Conservation (phyloP, 768 basidiomycete genomes). For the Mycena sanguinolenta region DNA sequence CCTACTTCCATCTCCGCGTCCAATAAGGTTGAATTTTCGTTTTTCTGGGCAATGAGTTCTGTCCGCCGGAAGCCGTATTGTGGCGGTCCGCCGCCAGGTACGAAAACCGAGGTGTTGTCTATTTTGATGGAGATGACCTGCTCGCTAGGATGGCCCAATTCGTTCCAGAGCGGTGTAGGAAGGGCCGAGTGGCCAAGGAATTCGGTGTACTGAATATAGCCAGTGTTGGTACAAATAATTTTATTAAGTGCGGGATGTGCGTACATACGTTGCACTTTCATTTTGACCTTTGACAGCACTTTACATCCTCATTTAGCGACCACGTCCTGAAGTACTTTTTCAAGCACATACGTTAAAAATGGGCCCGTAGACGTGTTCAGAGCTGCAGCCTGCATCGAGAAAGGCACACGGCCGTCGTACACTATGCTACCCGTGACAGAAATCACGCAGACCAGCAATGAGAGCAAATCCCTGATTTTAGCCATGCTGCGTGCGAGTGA, state of each 20-base stretch:
- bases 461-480: not conserved
- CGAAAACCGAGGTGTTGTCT: constrained; percentile 70
- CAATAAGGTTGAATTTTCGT: constrained; percentile 53
- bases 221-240: not conserved
- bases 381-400: constrained; percentile 55
- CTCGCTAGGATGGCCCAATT: constrained; percentile 50
- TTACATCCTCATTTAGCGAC: not conserved
- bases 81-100: constrained; percentile 61
- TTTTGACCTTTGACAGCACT: constrained; percentile 69
- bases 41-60: constrained; percentile 67
- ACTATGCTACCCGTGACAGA: constrained; percentile 45
- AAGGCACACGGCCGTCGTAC: constrained; percentile 68
- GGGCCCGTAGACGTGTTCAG: constrained; percentile 64
- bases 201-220: constrained; percentile 56
- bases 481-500: not conserved
- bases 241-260: constrained; percentile 32
- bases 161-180: constrained; percentile 67
- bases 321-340: not conserved
- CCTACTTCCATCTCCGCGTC: constrained; percentile 57
- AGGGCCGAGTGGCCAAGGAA: constrained; percentile 52
- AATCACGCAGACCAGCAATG: not conserved
- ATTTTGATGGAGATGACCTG: constrained; percentile 67
- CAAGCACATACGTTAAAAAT: constrained; percentile 64
- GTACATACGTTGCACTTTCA: constrained; percentile 63
- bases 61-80: constrained; percentile 72